A percentile compares a stretch with the other conserved stretches of the same genome.
phyloP scores from a whole-genome alignment of 2,329 filamentous ascomycete genomes.

The Exophiala sp. region DNA sequence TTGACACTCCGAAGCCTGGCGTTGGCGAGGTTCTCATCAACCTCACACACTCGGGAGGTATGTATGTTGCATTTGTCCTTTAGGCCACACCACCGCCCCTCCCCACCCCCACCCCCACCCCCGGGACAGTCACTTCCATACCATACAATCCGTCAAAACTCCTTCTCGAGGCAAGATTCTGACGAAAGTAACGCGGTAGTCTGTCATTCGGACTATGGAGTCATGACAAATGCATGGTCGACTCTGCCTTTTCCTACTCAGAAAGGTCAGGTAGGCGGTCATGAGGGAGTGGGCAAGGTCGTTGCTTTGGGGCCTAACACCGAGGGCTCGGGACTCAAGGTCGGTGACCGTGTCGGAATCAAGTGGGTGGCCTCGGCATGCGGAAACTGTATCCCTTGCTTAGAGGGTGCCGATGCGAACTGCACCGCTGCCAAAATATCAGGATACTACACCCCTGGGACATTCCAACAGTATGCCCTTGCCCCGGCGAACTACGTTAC shows the following conservation, averaged over 20 bases:
- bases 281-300: slow-evolving; percentile 62
- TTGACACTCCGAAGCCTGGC: slow-evolving; percentile 60
- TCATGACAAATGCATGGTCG: slow-evolving; percentile 48
- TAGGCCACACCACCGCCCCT: too few relatives aligned
- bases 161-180: too few relatives aligned
- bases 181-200: too few relatives aligned
- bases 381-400: slow-evolving; percentile 49
- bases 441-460: slow-evolving; percentile 63
- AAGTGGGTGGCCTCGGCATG: slow-evolving; percentile 61
- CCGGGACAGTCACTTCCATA: too few relatives aligned
- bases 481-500: slow-evolving; percentile 63
- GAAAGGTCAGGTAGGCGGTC: slow-evolving; percentile 60
- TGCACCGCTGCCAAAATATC: slow-evolving; percentile 55
- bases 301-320: slow-evolving; percentile 59
- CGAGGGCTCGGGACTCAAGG: slow-evolving; percentile 47
- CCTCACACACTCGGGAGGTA: slow-evolving; percentile 54
- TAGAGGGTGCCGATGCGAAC: slow-evolving; percentile 49
- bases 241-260: slow-evolving; percentile 55
- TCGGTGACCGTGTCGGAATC: slow-evolving; percentile 64
- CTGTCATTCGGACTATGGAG: slow-evolving; percentile 57
- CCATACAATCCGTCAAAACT: too few relatives aligned
- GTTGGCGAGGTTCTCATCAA: slow-evolving; percentile 58
- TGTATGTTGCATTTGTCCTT: not conserved
- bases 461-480: slow-evolving; percentile 65
- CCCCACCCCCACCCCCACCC: too few relatives aligned